Evolutionary conservation across 2,329 filamentous ascomycete species (phyloP).

Genomic region (Didymella segeticola): DNA sequence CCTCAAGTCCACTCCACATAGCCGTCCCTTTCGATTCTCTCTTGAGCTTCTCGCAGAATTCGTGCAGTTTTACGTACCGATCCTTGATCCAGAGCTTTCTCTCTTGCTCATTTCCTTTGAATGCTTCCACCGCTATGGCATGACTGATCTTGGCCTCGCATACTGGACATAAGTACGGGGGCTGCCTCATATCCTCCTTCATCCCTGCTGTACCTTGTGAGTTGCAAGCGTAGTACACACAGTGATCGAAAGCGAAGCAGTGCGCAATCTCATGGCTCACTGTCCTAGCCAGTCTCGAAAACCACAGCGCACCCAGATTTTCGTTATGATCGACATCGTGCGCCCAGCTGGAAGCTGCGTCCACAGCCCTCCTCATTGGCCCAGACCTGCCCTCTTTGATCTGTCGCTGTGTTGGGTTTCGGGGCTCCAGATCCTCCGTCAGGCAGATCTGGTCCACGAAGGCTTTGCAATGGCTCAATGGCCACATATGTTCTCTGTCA

Average conservation of each 20-base stretch:
- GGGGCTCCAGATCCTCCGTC: slow-evolving; percentile 31
- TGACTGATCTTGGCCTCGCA: slow-evolving; percentile 61
- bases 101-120: background rate
- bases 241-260: slow-evolving; percentile 71
- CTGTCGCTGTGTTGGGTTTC: slow-evolving; percentile 18
- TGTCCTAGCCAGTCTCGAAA: slow-evolving; percentile 60
- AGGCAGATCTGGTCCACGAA: slow-evolving; percentile 56
- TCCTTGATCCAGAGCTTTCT: background rate
- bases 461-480: slow-evolving; percentile 64
- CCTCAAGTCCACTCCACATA: background rate
- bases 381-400: slow-evolving; percentile 14
- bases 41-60: background rate
- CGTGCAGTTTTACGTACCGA: background rate
- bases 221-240: slow-evolving; percentile 68
- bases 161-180: slow-evolving; percentile 68
- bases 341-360: slow-evolving; percentile 12
- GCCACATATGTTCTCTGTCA: slow-evolving; percentile 66
- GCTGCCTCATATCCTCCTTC: slow-evolving; percentile 66
- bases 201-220: slow-evolving; percentile 68
- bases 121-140: background rate
- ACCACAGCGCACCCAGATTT: slow-evolving; percentile 57
- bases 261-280: slow-evolving; percentile 71
- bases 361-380: slow-evolving; percentile 22
- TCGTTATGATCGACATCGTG: background rate
- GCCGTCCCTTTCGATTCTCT: background rate